These are phyloP conservation scores for Hamamelis virginiana DNA, from an alignment of 164 flowering plant genomes.

Conservation along the genomic window DNA sequence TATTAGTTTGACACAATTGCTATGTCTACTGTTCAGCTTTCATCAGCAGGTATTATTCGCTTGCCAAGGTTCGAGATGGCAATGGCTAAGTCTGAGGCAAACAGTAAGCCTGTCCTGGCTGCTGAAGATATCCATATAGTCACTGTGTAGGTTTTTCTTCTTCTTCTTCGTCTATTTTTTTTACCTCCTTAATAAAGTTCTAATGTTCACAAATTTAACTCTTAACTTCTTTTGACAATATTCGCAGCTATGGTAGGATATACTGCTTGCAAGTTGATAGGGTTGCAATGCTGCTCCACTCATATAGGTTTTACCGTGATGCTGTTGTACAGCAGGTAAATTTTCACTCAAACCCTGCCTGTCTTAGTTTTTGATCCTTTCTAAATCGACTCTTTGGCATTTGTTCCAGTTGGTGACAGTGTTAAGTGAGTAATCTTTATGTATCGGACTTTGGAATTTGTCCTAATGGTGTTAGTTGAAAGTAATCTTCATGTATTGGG, in stretches of 20 bases:
- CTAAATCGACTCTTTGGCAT: not conserved
- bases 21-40: conserved; percentile 54
- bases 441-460: not conserved
- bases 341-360: conserved; percentile 5
- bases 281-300: conserved; percentile 81
- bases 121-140: conserved; percentile 81
- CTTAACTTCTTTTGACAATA: conserved; percentile 4
- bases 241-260: conserved; percentile 88
- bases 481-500: not conserved
- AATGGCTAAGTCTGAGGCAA: conserved; percentile 85
- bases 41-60: conserved; percentile 83
- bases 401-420: not conserved
- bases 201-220: not conserved
- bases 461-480: not conserved
- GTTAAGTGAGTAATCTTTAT: not conserved
- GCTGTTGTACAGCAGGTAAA: conserved; percentile 91
- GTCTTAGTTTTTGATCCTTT: not conserved
- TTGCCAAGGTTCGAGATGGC: conserved; percentile 95
- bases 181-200: not conserved
- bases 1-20: conserved; percentile 5
- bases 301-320: conserved; percentile 88
- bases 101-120: conserved; percentile 80
- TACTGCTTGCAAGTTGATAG: conserved; percentile 95
- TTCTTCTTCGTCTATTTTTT: not conserved
- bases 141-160: conserved; percentile 61